These are phyloP conservation scores for Jaenimonas drosophilae DNA, from an alignment of 208 protist species.

Conservation along the genomic window DNA sequence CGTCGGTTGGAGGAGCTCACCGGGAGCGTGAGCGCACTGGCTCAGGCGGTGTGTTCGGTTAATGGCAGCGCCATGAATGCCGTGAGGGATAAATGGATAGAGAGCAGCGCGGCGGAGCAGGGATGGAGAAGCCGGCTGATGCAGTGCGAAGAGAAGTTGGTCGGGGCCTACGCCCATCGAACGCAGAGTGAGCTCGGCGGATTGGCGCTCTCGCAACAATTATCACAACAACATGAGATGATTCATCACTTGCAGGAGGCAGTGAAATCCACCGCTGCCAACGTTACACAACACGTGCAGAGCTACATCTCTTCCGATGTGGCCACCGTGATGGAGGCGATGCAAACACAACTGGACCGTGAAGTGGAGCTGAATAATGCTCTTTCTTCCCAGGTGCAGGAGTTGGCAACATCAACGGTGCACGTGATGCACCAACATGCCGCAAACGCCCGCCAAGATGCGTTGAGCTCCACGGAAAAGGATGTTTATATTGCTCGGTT, in stretches of 20 bases:
- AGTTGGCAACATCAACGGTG: slow-evolving; percentile 20
- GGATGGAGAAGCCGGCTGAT: background rate
- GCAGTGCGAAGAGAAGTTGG: background rate
- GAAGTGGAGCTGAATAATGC: slow-evolving; percentile 22
- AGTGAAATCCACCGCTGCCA: background rate
- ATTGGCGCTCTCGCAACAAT: background rate
- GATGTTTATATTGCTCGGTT: slow-evolving; percentile 39
- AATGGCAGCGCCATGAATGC: background rate
- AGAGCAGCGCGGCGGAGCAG: background rate
- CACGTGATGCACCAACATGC: slow-evolving; percentile 13
- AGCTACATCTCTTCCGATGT: background rate
- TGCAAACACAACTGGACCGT: slow-evolving; percentile 18
- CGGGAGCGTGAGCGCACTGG: slow-evolving; percentile 6
- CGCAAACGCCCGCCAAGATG: slow-evolving; percentile 21
- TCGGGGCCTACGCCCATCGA: background rate
- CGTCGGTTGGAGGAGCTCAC: background rate
- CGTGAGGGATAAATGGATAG: background rate
- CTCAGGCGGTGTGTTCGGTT: slow-evolving; percentile 4
- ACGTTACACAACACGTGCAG: background rate
- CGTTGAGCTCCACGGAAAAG: slow-evolving; percentile 26
- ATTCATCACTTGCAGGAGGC: background rate
- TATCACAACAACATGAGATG: background rate
- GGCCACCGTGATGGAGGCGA: background rate
- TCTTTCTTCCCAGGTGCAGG: slow-evolving; percentile 26
- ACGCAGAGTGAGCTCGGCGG: background rate